phyloP scores from a whole-genome alignment of 2,329 filamentous ascomycete species.

The Arthrobotrys sphaeroides region DNA sequence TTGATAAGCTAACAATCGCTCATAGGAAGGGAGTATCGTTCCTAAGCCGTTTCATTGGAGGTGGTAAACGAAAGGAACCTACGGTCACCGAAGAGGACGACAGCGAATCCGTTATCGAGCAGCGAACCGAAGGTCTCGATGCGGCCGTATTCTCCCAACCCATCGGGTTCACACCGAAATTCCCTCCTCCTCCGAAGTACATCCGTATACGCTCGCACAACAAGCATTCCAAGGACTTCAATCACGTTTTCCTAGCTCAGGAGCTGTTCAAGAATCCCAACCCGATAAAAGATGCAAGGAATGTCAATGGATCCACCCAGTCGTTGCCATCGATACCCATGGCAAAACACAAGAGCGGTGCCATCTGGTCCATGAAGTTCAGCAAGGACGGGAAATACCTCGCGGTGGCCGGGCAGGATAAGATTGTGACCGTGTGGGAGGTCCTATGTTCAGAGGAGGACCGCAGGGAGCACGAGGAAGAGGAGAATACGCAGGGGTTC shows the following conservation, averaged over 20 bases:
- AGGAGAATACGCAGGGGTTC: constrained; percentile 66
- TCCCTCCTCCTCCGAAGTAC: constrained; percentile 89
- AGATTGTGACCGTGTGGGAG: constrained; percentile 84
- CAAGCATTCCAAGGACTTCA: constrained; percentile 83
- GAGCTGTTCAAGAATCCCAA: constrained; percentile 72
- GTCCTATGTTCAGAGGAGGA: constrained; percentile 86
- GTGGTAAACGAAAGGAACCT: constrained; percentile 74
- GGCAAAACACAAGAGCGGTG: constrained; percentile 64
- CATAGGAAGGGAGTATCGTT: constrained; percentile 88
- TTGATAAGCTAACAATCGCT: constrained; percentile 15
- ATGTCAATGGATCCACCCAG: constrained; percentile 60
- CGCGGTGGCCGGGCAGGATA: constrained; percentile 90
- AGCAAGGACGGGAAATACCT: constrained; percentile 90
- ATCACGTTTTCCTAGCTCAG: constrained; percentile 89
- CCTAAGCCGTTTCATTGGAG: constrained; percentile 81
- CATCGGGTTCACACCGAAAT: constrained; percentile 82
- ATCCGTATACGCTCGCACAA: constrained; percentile 81
- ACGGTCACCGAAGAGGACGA: constrained; percentile 64
- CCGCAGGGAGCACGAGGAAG: constrained; percentile 75
- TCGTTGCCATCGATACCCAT: constrained; percentile 55
- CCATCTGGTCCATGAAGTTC: constrained; percentile 92
- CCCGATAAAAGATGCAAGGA: constrained; percentile 58
- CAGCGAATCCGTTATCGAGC: constrained; percentile 73
- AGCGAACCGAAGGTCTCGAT: constrained; percentile 80
- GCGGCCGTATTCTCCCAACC: constrained; percentile 82